phyloP scores from a whole-genome alignment of 2,329 filamentous ascomycete species.

The Colletotrichum sp. region DNA sequence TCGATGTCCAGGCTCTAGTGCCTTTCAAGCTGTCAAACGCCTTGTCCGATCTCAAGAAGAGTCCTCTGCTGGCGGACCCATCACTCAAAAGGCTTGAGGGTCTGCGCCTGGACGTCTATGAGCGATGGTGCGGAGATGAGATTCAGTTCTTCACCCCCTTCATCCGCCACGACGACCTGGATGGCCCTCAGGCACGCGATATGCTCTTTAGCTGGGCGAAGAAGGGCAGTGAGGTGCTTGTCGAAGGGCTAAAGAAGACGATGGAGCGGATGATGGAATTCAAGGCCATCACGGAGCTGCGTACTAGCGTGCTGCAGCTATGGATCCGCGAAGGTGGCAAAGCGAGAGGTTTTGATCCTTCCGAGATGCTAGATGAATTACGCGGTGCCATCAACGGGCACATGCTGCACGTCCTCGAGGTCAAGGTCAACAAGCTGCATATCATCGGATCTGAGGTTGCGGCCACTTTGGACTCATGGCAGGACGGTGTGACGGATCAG shows the following conservation, averaged over 20 bases:
- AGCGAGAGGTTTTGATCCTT: constrained; percentile 69
- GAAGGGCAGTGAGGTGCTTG: constrained; percentile 61
- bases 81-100: constrained; percentile 70
- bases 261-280: constrained; percentile 69
- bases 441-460: constrained; percentile 69
- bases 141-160: constrained; percentile 87
- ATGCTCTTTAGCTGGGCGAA: constrained; percentile 69
- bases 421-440: constrained; percentile 67
- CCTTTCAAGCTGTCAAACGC: constrained; percentile 75
- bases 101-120: constrained; percentile 77
- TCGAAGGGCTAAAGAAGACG: constrained; percentile 65
- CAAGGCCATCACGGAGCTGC: constrained; percentile 70
- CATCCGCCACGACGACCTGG: constrained; percentile 80
- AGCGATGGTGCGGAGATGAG: constrained; percentile 81
- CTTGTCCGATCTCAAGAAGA: constrained; percentile 70
- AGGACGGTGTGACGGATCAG: constrained; percentile 53
- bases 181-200: constrained; percentile 62
- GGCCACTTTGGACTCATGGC: constrained; percentile 65
- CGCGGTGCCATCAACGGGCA: constrained; percentile 72
- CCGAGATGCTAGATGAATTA: constrained; percentile 71
- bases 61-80: constrained; percentile 74
- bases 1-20: constrained; percentile 78
- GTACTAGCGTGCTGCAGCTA: constrained; percentile 72
- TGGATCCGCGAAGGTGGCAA: constrained; percentile 76
- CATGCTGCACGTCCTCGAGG: constrained; percentile 66